Evolutionary conservation across 208 protist genomes (phyloP).

Genomic region (Leptomonas pyrrhocoris): DNA sequence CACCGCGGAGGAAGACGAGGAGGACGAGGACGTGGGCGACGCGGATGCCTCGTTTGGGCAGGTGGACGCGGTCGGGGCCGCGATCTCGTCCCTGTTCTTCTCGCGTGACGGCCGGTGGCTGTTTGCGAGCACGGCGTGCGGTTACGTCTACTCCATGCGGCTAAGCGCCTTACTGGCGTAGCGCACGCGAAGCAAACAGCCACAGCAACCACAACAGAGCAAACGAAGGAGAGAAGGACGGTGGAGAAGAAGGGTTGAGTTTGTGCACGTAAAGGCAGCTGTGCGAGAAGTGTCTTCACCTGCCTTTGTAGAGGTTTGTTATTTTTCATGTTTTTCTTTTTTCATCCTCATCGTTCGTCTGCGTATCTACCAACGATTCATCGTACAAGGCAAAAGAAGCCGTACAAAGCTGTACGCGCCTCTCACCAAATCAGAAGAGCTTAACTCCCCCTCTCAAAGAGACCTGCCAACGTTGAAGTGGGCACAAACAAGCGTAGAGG

Average conservation of each 20-base stretch:
- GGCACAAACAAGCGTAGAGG: too few relatives aligned
- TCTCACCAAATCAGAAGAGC: too few relatives aligned
- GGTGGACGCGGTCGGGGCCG: constrained; percentile 20
- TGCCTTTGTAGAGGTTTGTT: too few relatives aligned
- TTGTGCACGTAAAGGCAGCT: too few relatives aligned
- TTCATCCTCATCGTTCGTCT: too few relatives aligned
- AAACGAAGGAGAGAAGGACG: background rate
- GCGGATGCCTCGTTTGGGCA: constrained; percentile 18
- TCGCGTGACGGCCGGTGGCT: constrained; percentile 64
- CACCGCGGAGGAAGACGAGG: constrained; percentile 13
- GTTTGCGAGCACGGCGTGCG: constrained; percentile 50
- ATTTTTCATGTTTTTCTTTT: too few relatives aligned
- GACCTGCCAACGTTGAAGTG: too few relatives aligned
- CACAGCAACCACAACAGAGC: background rate
- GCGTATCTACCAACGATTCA: too few relatives aligned
- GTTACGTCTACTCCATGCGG: constrained; percentile 58
- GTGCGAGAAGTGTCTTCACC: too few relatives aligned
- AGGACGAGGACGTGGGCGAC: constrained; percentile 3
- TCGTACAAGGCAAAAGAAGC: too few relatives aligned
- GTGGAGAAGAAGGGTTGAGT: background rate
- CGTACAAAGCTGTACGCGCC: too few relatives aligned
- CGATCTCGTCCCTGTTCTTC: constrained; percentile 63
- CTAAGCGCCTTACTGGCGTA: constrained; percentile 24
- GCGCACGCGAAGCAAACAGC: background rate
- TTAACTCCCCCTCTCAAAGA: too few relatives aligned